Base-by-base conservation (phyloP, 768 basidiomycete species). In the Suillus paluster region DNA sequence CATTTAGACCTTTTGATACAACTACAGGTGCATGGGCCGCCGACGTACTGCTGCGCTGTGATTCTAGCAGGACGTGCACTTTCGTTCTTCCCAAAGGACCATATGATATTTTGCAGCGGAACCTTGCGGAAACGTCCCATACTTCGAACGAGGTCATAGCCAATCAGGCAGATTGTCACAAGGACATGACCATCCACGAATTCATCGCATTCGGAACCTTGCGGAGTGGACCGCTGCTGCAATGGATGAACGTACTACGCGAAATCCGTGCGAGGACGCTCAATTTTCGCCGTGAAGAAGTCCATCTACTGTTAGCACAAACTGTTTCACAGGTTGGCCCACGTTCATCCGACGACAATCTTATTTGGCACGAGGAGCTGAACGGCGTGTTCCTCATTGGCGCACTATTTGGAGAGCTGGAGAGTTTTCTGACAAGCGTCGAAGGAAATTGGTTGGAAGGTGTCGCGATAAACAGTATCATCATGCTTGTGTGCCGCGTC, bases 161-260 rank as follows among this genome's bases (percentile, higher is more conserved):
- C 25, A 66, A 69, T 23, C 84, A 86, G 60, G 63, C 64, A 0
- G 68, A 75, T 8, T 84, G 83, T 58, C 79, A 79, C 5, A 49
- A 57, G 21, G 71, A 78, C 6, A 68, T 86, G 23, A 75, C 65
- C 9, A 62, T 82, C 1, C 82, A 86, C 36, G 84, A 86, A 60
- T 80, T 73, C 45, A 70, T 79, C 14, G 73, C 80, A 0, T 86
- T 83, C 52, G 79, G 76, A 10, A 71, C 74, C 54, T 62, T 86
- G 39, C 80, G 85, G 6, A 76, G 79, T 41, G 84, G 84, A 0
- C 62, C 72, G 1, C 69, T 63, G 3, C 62, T 86, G 0, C 84
- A 86, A 52, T 85, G 83, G 84, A 68, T 79, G 42, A 86, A 86
- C 63, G 79, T 86, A 41, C 61, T 76, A 17, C 76, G 80, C n/a